These are phyloP conservation scores for Lolium perenne DNA, from an alignment of 176 grass and related monocot genomes.

Conservation along the genomic window DNA sequence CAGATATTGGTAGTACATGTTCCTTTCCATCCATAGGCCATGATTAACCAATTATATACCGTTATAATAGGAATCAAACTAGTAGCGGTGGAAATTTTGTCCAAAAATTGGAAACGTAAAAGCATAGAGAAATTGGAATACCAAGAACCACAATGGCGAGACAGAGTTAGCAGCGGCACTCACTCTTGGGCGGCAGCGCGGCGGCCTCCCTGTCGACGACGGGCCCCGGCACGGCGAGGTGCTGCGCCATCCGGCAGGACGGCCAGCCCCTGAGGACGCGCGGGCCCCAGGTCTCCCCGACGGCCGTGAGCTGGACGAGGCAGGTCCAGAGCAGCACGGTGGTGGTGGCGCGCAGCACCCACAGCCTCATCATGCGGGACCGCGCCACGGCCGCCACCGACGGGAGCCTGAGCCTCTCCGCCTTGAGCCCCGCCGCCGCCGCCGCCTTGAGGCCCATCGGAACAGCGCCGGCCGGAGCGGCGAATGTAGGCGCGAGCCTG, in stretches of 20 bases:
- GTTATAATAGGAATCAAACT: not conserved
- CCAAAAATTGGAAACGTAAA: too few species aligned
- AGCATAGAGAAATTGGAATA: conserved; percentile 5
- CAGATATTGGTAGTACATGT: conserved; percentile 7
- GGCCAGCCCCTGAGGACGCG: conserved; percentile 67
- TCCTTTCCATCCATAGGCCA: conserved; percentile 22
- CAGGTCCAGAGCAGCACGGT: conserved; percentile 68
- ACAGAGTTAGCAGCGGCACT: conserved; percentile 42
- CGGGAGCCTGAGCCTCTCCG: conserved; percentile 51
- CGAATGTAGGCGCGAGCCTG: conserved; percentile 19
- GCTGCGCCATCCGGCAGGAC: conserved; percentile 55
- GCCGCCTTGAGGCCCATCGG: conserved; percentile 43
- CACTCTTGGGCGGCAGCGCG: conserved; percentile 67
- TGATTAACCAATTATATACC: conserved; percentile 4
- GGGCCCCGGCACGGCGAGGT: conserved; percentile 13
- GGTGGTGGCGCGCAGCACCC: conserved; percentile 59
- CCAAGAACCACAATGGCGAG: not conserved
- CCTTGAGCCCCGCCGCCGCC: conserved; percentile 51
- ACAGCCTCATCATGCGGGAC: conserved; percentile 63
- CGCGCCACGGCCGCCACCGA: conserved; percentile 48
- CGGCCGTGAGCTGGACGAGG: conserved; percentile 69
- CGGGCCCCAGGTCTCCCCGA: conserved; percentile 68
- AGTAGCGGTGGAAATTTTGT: not conserved
- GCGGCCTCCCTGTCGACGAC: conserved; percentile 57
- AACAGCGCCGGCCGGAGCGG: not conserved